Evolutionary conservation across 768 basidiomycete genomes (phyloP), one percentile per base, ranked within the genome.

Genomic region (Leccinum barrowsii): DNA sequence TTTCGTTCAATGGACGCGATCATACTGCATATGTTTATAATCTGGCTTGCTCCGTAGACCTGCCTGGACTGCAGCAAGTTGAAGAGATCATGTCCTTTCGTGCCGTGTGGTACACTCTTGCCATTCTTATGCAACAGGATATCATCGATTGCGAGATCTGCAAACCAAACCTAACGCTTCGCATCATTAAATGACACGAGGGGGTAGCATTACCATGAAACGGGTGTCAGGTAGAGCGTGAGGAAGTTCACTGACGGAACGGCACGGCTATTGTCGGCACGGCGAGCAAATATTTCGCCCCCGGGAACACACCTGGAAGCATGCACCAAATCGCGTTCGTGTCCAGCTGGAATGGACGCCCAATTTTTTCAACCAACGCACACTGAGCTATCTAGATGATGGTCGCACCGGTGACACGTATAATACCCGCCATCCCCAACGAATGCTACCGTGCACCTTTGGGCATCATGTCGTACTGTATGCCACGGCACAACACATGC

Each of bases 31-130:
- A 1, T 90, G 89, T 63, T 90, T 86, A 70, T 90, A 92, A n/a
- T 81, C 71, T 5, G 89, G 87, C 66, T 89, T 90, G 64, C 90
- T 88, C 48, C 89, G 80, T 44, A 90, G 73, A 28, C 87, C 89
- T 21, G 87, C 84, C 90, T 85, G 6, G 79, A 77, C 56, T 93
- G 89, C 30, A 94, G 73, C 46, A 93, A 75, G 59, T 94, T 92
- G 52, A 94, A 75, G 34, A 94, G 79, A 65, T 92, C 91, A 61
- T 88, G 85, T 2, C 91, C 92, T 71, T 91, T 94, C 4, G 87
- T 86, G 0, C 90, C 90, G 67, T 93, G 90, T 3, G 92, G 92
- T 5, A 94, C 89, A 67, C 84, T 90, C 74, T 91, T 92, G 5
- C 89, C 89, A 10, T 94, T 76, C 67, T 90, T 92, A 67, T 87